Base-by-base conservation (phyloP, 2,329 filamentous ascomycete genomes). In the Zymoseptoria brevis region DNA sequence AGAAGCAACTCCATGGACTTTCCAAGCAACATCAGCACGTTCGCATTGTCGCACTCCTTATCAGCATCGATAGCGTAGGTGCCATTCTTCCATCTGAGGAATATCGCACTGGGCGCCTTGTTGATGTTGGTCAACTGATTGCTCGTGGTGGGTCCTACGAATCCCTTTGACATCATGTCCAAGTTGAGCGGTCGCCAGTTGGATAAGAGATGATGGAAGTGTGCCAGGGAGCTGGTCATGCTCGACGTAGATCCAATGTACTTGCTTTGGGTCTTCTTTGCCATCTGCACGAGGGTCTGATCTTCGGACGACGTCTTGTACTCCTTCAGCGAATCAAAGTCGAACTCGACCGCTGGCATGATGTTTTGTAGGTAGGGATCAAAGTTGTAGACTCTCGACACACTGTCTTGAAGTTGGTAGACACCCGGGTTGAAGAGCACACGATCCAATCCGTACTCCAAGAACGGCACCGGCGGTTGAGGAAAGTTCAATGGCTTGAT, bases 1-100 rank as follows among this genome's bases (percentile, higher is more conserved):
- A 99, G 80, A 29, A 97, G 81, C 75, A 97, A 96, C 74, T 99
- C 94, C 86, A 99, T 91, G 0, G 92, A 96, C 70, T 95, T 94
- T 13, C 94, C 94, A 16, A 99, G 82, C 80, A 93, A 90, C 75
- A 88, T 94, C 54, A 99, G 81, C 30, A 99, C 84, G 65, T 90
- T 97, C 30, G 89, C 87, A 7, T 78, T 82, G 68, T 96, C 92
- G 66, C 85, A 94, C 71, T 96, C 83, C 75, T 97, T 99, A 75
- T 99, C 94, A 0, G 92, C 90, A 72, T 99, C 94, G 60, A 99
- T 94, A 4, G 93, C 92, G 72, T 99, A 99, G 0, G 86, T 83
- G 1, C 92, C 93, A 69, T 96, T 83, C 64, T 89, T 88, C 74
- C 86, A 89, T 55, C 89, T 84, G 16, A 96, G 77, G 68, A 96